A percentile compares a stretch with the other conserved stretches of the same genome.
Conservation (phyloP, 192 early-diverging fungal genomes). For the Linderina pennispora region DNA sequence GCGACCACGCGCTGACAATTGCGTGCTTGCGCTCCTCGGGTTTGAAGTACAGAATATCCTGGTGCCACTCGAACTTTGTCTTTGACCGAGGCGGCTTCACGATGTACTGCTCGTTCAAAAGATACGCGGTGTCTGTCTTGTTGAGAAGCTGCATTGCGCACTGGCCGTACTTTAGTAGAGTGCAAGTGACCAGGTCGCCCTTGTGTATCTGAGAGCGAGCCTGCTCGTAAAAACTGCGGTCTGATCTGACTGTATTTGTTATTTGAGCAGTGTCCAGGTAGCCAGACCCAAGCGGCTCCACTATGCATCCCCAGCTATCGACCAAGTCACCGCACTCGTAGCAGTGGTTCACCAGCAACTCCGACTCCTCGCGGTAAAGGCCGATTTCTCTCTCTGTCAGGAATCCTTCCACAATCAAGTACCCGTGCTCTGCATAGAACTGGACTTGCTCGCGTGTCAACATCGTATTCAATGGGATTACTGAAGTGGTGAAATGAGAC, state of each 20-base stretch:
- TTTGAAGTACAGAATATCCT: conserved; percentile 28
- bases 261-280: conserved; percentile 17
- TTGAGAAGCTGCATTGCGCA: conserved; percentile 23
- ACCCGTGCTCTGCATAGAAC: conserved; percentile 16
- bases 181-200: conserved; percentile 5
- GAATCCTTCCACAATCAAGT: conserved; percentile 23
- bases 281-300: conserved; percentile 41
- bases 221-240: conserved; percentile 5
- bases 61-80: conserved; percentile 42
- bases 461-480: too few relatives aligned
- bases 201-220: conserved; percentile 9
- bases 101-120: conserved; percentile 46
- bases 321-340: conserved; percentile 43
- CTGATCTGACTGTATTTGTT: neutral
- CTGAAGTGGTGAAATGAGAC: too few relatives aligned
- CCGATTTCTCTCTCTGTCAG: conserved; percentile 12
- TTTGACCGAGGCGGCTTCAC: conserved; percentile 30
- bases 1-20: conserved; percentile 37
- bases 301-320: conserved; percentile 35
- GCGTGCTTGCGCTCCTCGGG: conserved; percentile 7
- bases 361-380: conserved; percentile 16
- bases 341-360: conserved; percentile 35
- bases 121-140: neutral
- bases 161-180: conserved; percentile 25
- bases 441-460: conserved; percentile 12